Base-by-base conservation (phyloP, 257 asterid genomes). In the Phtheirospermum japonicum region DNA sequence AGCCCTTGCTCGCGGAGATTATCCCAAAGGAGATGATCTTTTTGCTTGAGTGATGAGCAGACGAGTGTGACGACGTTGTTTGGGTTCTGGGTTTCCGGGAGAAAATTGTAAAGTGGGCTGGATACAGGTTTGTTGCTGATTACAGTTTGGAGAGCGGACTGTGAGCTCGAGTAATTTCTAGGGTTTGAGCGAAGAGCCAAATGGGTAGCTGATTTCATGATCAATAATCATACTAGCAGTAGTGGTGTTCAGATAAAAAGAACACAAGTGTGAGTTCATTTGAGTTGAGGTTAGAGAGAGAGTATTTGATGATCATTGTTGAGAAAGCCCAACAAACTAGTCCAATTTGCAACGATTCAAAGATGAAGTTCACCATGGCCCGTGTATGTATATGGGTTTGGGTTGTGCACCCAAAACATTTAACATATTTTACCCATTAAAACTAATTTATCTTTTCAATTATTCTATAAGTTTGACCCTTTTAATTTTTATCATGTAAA, bases 1-100 rank as follows among this genome's bases (percentile, higher is more conserved):
- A 82, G 60, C 40, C 89, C 88, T 32, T 79, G 74, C 39, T 78
- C 68, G 64, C 63, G 79, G 53, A 85, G 84, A 49, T 66, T 36
- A 26, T 68, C 69, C 65, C 71, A 73, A 63, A 70, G 18, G 69
- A 7, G 66, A 45, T 32, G 45, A 33, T 83, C 75, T 45, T 76
- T 71, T 61, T 56, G 88, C 76, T 78, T 79, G 63, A 92, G 75
- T 36, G 82, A 71, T 7, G 89, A 71, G 70, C 77, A 74, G 64
- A 92, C 73, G 40, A 86, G 75, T 32, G 73, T 54, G 23, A 92
- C 99, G 6, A 84, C 51, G 65, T 89, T 85, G 75, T 79, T 82
- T 2, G 97, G 97, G 70, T 89, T 89, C 48, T 80, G 79, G 59
- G 79, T 71, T 54, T 76, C 74, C 5, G 91, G 84, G 37, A 92